Conservation (phyloP, 768 basidiomycete genomes). For the Tricholoma saponaceum region DNA sequence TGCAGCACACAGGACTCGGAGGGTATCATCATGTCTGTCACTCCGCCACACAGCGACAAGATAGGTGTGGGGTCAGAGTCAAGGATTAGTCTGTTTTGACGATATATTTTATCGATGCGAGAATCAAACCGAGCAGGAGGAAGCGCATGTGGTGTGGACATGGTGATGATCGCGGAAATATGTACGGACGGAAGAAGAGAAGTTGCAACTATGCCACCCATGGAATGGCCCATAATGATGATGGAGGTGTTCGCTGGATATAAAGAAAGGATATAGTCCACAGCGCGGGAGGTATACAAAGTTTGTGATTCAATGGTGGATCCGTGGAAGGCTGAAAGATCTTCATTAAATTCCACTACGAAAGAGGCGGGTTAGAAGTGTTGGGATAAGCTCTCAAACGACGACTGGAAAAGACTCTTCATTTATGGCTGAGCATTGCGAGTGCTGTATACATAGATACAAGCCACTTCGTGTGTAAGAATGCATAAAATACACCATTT, state of each 20-base stretch:
- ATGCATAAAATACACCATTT: background rate
- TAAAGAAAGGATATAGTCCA: conserved; percentile 73
- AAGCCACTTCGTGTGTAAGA: background rate
- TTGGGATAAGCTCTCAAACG: background rate
- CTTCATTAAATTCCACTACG: conserved; percentile 94
- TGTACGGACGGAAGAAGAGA: conserved; percentile 65
- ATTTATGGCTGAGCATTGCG: background rate
- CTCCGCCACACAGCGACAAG: conserved; percentile 86
- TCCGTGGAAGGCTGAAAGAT: conserved; percentile 93
- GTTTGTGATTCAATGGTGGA: conserved; percentile 83
- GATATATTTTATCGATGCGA: conserved; percentile 74
- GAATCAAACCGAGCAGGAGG: conserved; percentile 88
- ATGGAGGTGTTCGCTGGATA: conserved; percentile 66
- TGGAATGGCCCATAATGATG: conserved; percentile 88
- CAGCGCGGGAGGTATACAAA: conserved; percentile 63
- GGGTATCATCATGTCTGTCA: conserved; percentile 86
- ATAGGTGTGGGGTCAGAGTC: conserved; percentile 54
- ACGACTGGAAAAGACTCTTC: background rate
- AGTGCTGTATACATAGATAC: background rate
- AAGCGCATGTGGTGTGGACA: conserved; percentile 89
- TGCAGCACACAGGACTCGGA: conserved; percentile 83
- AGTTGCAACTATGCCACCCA: conserved; percentile 92
- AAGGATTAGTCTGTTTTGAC: conserved; percentile 36
- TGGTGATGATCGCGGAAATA: conserved; percentile 84
- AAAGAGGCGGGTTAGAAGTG: conserved; percentile 3